Evolutionary conservation across 2,329 filamentous ascomycete species (phyloP).

Genomic region (Arthrobotrys entomopaga): DNA sequence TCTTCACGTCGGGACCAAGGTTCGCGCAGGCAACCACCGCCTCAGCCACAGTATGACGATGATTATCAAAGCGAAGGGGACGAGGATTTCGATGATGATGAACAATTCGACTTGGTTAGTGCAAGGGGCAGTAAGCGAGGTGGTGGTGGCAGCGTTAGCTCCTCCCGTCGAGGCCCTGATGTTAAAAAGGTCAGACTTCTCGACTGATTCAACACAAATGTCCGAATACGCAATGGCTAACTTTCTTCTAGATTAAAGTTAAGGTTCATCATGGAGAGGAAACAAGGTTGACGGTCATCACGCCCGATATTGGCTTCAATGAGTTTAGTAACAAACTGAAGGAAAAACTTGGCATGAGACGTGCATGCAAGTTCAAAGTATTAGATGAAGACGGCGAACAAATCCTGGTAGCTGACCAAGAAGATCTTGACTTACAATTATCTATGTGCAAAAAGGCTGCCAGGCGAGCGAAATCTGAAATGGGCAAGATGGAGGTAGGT

Average conservation of each 20-base stretch:
- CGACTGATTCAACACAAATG: neutral
- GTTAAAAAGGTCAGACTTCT: conserved; percentile 56
- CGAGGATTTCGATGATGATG: conserved; percentile 74
- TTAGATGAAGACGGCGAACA: conserved; percentile 88
- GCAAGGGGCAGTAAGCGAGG: conserved; percentile 66
- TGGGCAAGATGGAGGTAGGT: conserved; percentile 94
- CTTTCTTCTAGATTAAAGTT: conserved; percentile 74
- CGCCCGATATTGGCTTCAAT: conserved; percentile 75
- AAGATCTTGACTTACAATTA: conserved; percentile 91
- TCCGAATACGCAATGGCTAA: neutral
- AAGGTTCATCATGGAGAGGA: conserved; percentile 88
- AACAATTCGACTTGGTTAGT: conserved; percentile 81
- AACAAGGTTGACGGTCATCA: conserved; percentile 90
- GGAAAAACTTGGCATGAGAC: conserved; percentile 82
- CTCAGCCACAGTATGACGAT: conserved; percentile 73
- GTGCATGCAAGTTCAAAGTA: conserved; percentile 88
- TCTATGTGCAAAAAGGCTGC: conserved; percentile 74
- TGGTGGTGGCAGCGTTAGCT: conserved; percentile 59
- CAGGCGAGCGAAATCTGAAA: conserved; percentile 78
- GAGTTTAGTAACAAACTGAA: conserved; percentile 82
- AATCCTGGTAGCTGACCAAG: conserved; percentile 96
- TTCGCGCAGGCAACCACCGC: conserved; percentile 60
- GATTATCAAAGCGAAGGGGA: conserved; percentile 80
- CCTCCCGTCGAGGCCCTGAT: conserved; percentile 59
- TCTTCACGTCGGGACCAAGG: conserved; percentile 63